A percentile compares a stretch with the other conserved stretches of the same genome.
These are phyloP conservation scores for Lachnellula occidentalis DNA, from an alignment of 2,329 filamentous ascomycete genomes.

Conservation along the genomic window DNA sequence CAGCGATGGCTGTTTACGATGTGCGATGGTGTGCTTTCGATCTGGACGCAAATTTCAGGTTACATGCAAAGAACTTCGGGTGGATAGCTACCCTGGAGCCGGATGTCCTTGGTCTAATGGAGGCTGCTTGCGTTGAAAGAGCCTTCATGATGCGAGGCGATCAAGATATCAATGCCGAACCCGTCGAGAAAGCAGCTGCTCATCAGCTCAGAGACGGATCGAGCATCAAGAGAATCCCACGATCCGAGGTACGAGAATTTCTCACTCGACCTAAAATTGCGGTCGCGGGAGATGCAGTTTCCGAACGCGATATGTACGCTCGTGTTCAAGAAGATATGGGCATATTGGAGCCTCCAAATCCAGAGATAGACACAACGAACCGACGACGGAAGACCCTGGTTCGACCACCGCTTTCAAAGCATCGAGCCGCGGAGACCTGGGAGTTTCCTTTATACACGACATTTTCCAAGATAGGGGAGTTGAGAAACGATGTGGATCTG, in stretches of 20 bases:
- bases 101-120: constrained; percentile 15
- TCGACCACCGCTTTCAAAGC: neutral
- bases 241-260: constrained; percentile 13
- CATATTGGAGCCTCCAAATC: neutral
- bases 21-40: constrained; percentile 23
- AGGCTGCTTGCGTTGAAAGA: constrained; percentile 20
- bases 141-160: constrained; percentile 10
- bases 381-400: neutral
- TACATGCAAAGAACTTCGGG: constrained; percentile 13
- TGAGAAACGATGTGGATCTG: constrained; percentile 28
- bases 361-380: neutral
- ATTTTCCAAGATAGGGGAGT: constrained; percentile 22
- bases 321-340: neutral
- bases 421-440: constrained; percentile 14
- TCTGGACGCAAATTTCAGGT: neutral
- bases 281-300: neutral
- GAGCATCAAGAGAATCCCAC: constrained; percentile 14
- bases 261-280: constrained; percentile 6
- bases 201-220: constrained; percentile 15
- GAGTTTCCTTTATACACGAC: constrained; percentile 20
- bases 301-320: neutral
- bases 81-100: constrained; percentile 20
- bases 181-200: constrained; percentile 6
- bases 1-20: constrained; percentile 27
- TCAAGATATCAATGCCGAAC: neutral